These are phyloP conservation scores for Umbelopsis sp. DNA, from an alignment of 371 early-diverging fungal species.

Conservation along the genomic window DNA sequence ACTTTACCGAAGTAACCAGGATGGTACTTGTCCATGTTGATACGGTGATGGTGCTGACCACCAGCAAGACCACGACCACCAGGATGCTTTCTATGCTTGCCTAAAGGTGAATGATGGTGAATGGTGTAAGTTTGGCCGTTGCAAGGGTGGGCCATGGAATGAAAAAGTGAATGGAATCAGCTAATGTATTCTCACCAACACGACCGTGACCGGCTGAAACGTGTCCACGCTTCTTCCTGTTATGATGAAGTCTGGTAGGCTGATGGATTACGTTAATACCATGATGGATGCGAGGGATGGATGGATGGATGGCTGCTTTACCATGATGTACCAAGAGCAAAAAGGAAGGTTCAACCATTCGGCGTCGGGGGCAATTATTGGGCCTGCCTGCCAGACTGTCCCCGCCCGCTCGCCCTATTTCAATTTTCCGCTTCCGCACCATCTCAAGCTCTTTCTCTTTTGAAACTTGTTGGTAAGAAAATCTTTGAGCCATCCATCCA, in stretches of 20 bases:
- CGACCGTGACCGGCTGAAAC: constrained; percentile 95
- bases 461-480: constrained; percentile 16
- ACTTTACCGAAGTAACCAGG: constrained; percentile 99
- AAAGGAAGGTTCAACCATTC: background rate
- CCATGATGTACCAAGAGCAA: constrained; percentile 19
- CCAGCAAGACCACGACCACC: constrained; percentile 99
- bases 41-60: constrained; percentile 99
- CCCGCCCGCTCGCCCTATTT: background rate
- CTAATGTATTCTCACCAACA: constrained; percentile 45
- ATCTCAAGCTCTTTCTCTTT: constrained; percentile 5
- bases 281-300: background rate
- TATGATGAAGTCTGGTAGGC: constrained; percentile 88
- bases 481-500: background rate
- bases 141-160: too few species aligned
- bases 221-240: constrained; percentile 92
- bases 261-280: constrained; percentile 29
- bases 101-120: constrained; percentile 37
- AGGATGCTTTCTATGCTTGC: constrained; percentile 99
- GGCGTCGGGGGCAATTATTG: constrained; percentile 8
- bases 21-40: constrained; percentile 99
- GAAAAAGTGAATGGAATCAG: too few species aligned
- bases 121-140: background rate
- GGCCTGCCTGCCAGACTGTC: background rate
- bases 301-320: background rate
- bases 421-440: constrained; percentile 8